Conservation (phyloP, 306 rosid genomes). For the Vigna angularis region DNA sequence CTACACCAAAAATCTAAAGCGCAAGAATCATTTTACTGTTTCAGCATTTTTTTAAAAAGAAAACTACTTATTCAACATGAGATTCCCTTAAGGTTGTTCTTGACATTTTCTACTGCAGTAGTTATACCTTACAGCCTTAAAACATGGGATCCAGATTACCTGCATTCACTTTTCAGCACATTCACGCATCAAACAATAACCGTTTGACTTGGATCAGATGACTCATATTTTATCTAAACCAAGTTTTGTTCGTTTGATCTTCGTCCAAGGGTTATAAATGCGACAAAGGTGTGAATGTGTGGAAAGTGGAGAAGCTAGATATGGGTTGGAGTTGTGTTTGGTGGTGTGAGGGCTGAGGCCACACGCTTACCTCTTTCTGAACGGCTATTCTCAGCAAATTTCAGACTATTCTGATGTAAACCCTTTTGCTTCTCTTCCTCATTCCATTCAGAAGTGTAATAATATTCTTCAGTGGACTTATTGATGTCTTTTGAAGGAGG, state of each 20-base stretch:
- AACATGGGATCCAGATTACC: neutral
- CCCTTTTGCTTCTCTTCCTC: slow-evolving; percentile 73
- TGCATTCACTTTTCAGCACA: neutral
- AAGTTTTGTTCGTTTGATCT: neutral
- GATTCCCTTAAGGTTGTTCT: neutral
- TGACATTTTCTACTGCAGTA: neutral
- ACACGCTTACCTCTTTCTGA: slow-evolving; percentile 88
- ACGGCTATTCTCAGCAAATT: slow-evolving; percentile 83
- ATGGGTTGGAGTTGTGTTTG: slow-evolving; percentile 67
- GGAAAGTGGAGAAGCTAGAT: slow-evolving; percentile 42
- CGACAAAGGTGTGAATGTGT: neutral
- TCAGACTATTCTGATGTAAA: slow-evolving; percentile 70
- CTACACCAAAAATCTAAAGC: slow-evolving; percentile 8
- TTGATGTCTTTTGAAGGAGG: slow-evolving; percentile 65
- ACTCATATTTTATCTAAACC: neutral
- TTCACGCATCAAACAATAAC: neutral
- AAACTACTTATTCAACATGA: neutral
- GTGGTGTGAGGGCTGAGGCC: slow-evolving; percentile 71
- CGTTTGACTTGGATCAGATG: neutral
- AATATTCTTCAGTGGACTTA: slow-evolving; percentile 65
- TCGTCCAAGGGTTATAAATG: neutral
- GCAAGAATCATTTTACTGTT: neutral
- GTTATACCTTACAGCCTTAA: slow-evolving; percentile 5
- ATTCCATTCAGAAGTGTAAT: slow-evolving; percentile 80
- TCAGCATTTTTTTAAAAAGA: neutral